Evolutionary conservation across 2,329 filamentous ascomycete species (phyloP), one percentile per base, ranked within the genome.

Genomic region (Fonsecaea nubica): DNA sequence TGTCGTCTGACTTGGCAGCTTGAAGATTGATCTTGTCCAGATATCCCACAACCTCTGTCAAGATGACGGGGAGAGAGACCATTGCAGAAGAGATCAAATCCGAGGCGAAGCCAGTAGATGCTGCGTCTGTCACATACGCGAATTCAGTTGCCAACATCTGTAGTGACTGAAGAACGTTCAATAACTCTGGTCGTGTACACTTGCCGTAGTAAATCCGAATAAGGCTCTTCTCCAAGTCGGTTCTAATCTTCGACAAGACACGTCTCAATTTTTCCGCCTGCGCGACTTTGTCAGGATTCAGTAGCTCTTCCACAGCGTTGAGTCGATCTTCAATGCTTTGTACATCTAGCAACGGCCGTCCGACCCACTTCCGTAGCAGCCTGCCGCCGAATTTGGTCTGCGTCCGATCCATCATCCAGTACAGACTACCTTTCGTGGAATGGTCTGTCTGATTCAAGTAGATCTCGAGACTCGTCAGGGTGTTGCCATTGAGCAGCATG

Each of bases 201-300:
- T 96, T 97, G 58, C 93, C 93, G 78, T 99, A 99, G 81, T 98
- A 99, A 66, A 99, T 96, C 53, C 95, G 88, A 74, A 98, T 93
- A 54, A 99, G 83, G 68, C 92, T 95, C 72, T 95, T 93, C 79
- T 99, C 95, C 5, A 99, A 86, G 75, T 99, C 95, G 5, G 86
- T 88, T 75, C 86, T 92, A 68, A 90, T 89, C 66, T 85, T 90
- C 32, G 84, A 82, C 1, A 99, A 84, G 9, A 98, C 80, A 21
- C 82, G 84, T 69, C 89, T 90, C 1, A 98, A 79, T 69, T 90
- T 90, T 72, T 96, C 92, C 3, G 93, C 88, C 18, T 86, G 84
- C 8, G 84, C 78, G 0, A 87, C 89, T 50, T 88, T 88, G 56
- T 89, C 84, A 58, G 88, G 86, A 54, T 90, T 84, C 35, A 90